A percentile compares a stretch with the other conserved stretches of the same genome.
These are phyloP conservation scores for Pholiota molesta DNA, from an alignment of 768 basidiomycete genomes.

Conservation along the genomic window DNA sequence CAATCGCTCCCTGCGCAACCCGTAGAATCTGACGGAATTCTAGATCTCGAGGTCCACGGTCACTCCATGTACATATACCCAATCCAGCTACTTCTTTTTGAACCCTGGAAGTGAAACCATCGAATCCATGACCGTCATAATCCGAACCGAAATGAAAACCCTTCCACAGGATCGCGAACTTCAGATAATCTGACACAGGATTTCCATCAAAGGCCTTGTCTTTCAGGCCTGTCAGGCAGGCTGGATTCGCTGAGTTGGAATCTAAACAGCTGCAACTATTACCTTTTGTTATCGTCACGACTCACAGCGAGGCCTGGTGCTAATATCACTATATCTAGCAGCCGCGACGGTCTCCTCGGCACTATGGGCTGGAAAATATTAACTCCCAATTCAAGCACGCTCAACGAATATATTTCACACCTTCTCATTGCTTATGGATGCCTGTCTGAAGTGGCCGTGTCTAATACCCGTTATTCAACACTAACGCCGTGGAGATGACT, in stretches of 20 bases:
- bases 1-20: background rate
- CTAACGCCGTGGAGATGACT: background rate
- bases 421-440: background rate
- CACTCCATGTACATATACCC: background rate
- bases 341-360: background rate
- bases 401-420: background rate
- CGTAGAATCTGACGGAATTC: background rate
- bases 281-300: background rate
- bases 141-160: slow-evolving; percentile 2
- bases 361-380: background rate
- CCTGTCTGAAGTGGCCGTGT: background rate
- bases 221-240: slow-evolving; percentile 4
- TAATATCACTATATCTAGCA: background rate
- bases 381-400: background rate
- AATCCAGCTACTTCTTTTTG: background rate
- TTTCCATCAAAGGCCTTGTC: background rate
- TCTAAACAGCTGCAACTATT: background rate
- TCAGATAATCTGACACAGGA: background rate
- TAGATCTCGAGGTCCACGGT: background rate
- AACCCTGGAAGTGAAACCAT: slow-evolving; percentile 4
- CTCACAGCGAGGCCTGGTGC: background rate
- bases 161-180: background rate
- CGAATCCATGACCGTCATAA: background rate
- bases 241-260: slow-evolving; percentile 7
- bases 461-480: background rate